Base-by-base conservation (phyloP, 2,329 filamentous ascomycete species). In the Ceratocystis ficicola region DNA sequence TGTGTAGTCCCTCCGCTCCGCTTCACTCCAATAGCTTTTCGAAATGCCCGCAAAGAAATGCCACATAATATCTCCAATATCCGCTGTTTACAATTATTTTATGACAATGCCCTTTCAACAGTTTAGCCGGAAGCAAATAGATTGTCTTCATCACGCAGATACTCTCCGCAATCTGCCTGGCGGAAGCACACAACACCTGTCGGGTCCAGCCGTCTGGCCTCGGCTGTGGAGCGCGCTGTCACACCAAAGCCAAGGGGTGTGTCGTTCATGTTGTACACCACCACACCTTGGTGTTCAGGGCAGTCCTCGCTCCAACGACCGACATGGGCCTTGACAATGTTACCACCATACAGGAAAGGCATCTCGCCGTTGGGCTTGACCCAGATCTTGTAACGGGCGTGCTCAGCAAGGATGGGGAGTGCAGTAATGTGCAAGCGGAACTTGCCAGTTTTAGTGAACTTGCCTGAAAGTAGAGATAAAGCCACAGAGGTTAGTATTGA, bases 321-420 rank as follows among this genome's bases (percentile, higher is more conserved):
- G 20, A 94, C 83, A 72, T 83, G 80, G 7, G 80, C 80, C 74
- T 83, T 83, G 70, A 95, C 84, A 64, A 95, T 81, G 75, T 97
- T 92, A 66, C 90, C 89, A 64, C 94, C 94, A 76, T 97, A 99
- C 60, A 99, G 78, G 75, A 95, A 97, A 0, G 94, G 93, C 91
- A 96, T 96, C 73, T 95, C 92, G 70, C 94, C 94, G 77, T 97
- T 97, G 68, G 86, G 83, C 77, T 95, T 95, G 70, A 99, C 87
- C 91, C 92, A 97, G 71, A 97, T 86, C 84, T 97, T 97, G 78
- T 96, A 95, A 68, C 94, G 82, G 57, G 93, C 93, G 75, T 96
- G 90, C 70, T 90, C 87, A 66, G 92, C 89, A 70, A 99, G 87
- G 69, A 96, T 84, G 69, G 91, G 88, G 67, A 99, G 81, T 20